Base-by-base conservation (phyloP, 805 yeast genomes). In the Metschnikowia shivogae region DNA sequence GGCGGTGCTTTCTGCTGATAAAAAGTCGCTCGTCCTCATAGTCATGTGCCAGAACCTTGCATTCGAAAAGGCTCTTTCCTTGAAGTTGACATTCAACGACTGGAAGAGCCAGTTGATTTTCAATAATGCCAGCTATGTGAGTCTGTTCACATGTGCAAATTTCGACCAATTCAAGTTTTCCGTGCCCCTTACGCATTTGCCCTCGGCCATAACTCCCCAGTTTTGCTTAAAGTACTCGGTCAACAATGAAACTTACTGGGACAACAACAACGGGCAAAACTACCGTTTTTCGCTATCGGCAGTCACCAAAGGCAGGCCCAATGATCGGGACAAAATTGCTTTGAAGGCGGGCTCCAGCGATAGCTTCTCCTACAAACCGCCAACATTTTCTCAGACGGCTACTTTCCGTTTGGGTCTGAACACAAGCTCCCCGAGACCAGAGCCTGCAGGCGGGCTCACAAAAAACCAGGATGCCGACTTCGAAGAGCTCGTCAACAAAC, bases 141-240 rank as follows among this genome's bases (percentile, higher is more conserved):
- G 57, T 42, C 56, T 60, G 39, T 60, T 58, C 34, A 44, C 52
- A 20, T 49, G 60, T 13, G 54, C 52, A 27, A 56, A 73, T 53
- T 66, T 67, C 52, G 76, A 73, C 60, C 68, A 73, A 60, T 74
- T 81, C 60, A 70, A 72, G 39, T 79, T 81, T 55, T 69, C 70
- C 39, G 70, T 81, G 32, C 75, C 76, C 31, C 58, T 75, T 46
- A 54, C 61, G 20, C 64, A 59, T 36, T 57, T 72, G 42, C 53
- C 66, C 19, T 61, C 55, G 32, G 49, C 44, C 39, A 43, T 74
- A 45, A 57, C 64, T 19, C 49, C 74, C 40, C 65, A 67, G 46
- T 54, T 68, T 49, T 67, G 69, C 43, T 45, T 70, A 38, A 60
- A 59, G 43, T 70, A 69, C 48, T 51, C 48, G 5, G 72, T 63